phyloP scores from a whole-genome alignment of 176 grass and related monocot genomes.

The Thalia dealbata region DNA sequence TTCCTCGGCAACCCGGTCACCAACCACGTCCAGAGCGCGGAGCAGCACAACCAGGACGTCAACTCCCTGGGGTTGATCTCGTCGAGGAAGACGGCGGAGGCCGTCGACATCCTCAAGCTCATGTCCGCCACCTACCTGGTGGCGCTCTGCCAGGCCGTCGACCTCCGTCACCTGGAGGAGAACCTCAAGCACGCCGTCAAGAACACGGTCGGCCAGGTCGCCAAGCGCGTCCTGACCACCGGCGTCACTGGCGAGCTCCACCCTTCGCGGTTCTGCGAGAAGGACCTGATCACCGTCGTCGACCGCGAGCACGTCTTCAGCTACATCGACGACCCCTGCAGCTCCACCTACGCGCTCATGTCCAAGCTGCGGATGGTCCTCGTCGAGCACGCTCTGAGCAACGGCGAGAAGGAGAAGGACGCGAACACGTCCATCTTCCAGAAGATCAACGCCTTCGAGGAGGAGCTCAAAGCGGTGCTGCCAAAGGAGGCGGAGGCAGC shows the following conservation, averaged over 20 bases:
- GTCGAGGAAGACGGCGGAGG: slow-evolving; percentile 81
- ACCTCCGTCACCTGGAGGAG: slow-evolving; percentile 11
- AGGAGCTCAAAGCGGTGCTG: not conserved
- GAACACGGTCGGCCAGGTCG: not conserved
- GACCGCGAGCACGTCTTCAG: slow-evolving; percentile 4
- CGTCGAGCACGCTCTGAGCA: slow-evolving; percentile 1
- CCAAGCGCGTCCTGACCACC: slow-evolving; percentile 1
- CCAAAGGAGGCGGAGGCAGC: slow-evolving; percentile 9
- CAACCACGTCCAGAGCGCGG: slow-evolving; percentile 94
- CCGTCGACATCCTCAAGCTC: slow-evolving; percentile 75
- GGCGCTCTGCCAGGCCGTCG: slow-evolving; percentile 2
- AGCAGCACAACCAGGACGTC: slow-evolving; percentile 98
- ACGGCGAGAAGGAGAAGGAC: slow-evolving; percentile 7
- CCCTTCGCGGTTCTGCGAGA: slow-evolving; percentile 10
- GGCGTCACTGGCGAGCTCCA: slow-evolving; percentile 6
- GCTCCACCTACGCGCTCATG: slow-evolving; percentile 6
- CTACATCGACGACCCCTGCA: slow-evolving; percentile 8
- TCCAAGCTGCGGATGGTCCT: slow-evolving; percentile 8
- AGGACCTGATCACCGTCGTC: slow-evolving; percentile 8
- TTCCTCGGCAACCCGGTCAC: slow-evolving; percentile 88
- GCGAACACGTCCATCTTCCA: slow-evolving; percentile 7
- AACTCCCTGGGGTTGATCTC: slow-evolving; percentile 91
- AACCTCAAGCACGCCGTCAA: slow-evolving; percentile 3
- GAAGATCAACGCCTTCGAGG: slow-evolving; percentile 4
- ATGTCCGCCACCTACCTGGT: slow-evolving; percentile 33